A percentile compares a stretch with the other conserved stretches of the same genome.
Evolutionary conservation across 768 basidiomycete genomes (phyloP).

Genomic region (Trametopsis cervina): DNA sequence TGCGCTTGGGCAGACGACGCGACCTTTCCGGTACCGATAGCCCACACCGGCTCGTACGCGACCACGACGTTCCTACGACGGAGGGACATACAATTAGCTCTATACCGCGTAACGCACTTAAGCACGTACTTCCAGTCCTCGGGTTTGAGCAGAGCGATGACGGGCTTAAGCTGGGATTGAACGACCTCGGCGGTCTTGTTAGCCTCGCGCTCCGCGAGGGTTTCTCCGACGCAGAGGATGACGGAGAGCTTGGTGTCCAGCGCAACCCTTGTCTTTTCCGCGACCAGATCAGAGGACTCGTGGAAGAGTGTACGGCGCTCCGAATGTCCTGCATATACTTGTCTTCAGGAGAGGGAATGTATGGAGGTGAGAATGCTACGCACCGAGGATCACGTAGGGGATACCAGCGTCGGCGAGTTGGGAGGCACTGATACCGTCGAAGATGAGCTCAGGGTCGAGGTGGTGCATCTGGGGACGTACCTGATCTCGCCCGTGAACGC

Average conservation of each 20-base stretch:
- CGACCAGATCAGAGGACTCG: conserved; percentile 79
- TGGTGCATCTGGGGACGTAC: conserved; percentile 35
- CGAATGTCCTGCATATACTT: conserved; percentile 67
- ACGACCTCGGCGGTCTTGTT: conserved; percentile 74
- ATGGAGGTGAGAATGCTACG: conserved; percentile 14
- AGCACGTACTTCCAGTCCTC: conserved; percentile 73
- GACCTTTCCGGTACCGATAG: conserved; percentile 96
- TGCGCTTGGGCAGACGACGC: conserved; percentile 91
- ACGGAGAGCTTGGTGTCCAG: conserved; percentile 70
- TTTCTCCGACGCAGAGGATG: conserved; percentile 96
- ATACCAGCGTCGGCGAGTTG: conserved; percentile 86
- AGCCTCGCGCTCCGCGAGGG: conserved; percentile 79
- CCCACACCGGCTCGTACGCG: conserved; percentile 98
- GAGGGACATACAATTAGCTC: not conserved
- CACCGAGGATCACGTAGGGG: conserved; percentile 89
- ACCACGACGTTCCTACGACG: conserved; percentile 74
- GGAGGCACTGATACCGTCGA: conserved; percentile 63
- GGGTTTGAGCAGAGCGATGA: conserved; percentile 52
- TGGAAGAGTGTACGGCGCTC: conserved; percentile 92
- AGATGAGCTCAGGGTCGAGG: too few species aligned
- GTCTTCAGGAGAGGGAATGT: not conserved
- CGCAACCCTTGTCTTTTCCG: conserved; percentile 81
- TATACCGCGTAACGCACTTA: not conserved
- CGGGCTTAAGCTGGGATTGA: conserved; percentile 74
- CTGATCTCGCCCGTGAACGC: conserved; percentile 98